phyloP scores from a whole-genome alignment of 768 basidiomycete species.

The Trametes cubensis region DNA sequence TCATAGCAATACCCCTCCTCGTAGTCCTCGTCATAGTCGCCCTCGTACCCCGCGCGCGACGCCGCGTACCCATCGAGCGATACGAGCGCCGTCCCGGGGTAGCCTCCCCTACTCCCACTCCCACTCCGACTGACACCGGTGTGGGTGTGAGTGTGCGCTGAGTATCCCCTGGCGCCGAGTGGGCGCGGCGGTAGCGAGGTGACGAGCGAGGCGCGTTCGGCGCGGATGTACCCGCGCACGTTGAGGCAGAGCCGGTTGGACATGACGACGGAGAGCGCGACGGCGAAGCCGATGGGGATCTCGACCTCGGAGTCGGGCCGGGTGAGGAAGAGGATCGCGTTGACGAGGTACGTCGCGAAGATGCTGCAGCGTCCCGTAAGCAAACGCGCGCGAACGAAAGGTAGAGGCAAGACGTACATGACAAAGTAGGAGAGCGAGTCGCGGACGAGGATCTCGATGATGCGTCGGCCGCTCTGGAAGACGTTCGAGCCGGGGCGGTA shows the following conservation, averaged over 20 bases:
- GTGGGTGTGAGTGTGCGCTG: no score
- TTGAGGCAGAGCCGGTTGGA: constrained; percentile 61
- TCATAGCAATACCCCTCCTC: neutral
- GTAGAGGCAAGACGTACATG: no score
- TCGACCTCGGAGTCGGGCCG: constrained; percentile 39
- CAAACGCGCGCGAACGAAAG: neutral
- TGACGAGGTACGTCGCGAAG: constrained; percentile 57
- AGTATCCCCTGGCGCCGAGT: neutral
- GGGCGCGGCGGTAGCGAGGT: neutral
- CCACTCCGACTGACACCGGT: no score
- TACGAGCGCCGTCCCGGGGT: neutral
- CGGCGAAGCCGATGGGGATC: constrained; percentile 59
- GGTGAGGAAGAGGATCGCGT: constrained; percentile 36
- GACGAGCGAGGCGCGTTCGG: neutral
- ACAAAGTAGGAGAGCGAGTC: constrained; percentile 62
- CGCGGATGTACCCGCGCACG: constrained; percentile 42
- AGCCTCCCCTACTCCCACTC: no score
- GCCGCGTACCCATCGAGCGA: neutral
- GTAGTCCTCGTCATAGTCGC: neutral
- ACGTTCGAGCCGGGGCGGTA: constrained; percentile 38
- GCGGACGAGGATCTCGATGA: constrained; percentile 54
- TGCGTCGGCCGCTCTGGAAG: constrained; percentile 45
- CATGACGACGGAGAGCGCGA: constrained; percentile 60
- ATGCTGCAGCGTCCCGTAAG: constrained; percentile 40
- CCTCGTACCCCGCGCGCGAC: neutral